phyloP scores from a whole-genome alignment of 2,329 filamentous ascomycete genomes.

The Acephala macrosclerotiorum region DNA sequence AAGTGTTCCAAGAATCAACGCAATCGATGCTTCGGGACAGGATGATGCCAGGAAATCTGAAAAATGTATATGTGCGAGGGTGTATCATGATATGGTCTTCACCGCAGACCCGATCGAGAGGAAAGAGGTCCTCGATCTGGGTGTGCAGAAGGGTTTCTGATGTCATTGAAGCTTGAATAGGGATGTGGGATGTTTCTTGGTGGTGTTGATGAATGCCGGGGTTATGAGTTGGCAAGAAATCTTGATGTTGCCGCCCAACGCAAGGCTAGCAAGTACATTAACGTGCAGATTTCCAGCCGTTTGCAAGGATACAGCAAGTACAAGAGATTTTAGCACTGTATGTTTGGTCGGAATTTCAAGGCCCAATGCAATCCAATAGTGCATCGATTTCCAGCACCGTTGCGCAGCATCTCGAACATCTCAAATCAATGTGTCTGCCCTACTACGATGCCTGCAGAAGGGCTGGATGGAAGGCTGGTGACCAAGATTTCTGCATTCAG shows the following conservation, averaged over 20 bases:
- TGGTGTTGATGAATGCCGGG: not conserved
- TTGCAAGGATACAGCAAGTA: too few species aligned
- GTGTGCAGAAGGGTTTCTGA: not conserved
- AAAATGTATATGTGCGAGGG: not conserved
- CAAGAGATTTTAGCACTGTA: too few species aligned
- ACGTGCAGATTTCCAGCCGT: too few species aligned
- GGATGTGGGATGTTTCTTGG: not conserved
- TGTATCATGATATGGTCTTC: not conserved
- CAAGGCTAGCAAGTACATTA: not conserved
- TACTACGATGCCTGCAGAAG: too few species aligned
- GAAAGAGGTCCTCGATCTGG: not conserved
- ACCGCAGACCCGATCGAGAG: not conserved
- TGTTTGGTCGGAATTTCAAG: not conserved
- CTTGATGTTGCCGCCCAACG: not conserved
- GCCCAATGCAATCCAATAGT: not conserved
- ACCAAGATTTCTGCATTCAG: too few species aligned
- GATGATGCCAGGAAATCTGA: not conserved
- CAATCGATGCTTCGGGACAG: not conserved
- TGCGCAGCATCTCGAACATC: not conserved
- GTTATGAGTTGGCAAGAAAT: not conserved
- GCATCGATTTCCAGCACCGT: not conserved
- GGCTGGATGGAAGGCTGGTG: too few species aligned
- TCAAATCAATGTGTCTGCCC: too few species aligned
- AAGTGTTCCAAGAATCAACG: not conserved
- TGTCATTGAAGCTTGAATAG: not conserved